Conservation (phyloP, 148 eudicot genomes). For the Camellia granthamiana region DNA sequence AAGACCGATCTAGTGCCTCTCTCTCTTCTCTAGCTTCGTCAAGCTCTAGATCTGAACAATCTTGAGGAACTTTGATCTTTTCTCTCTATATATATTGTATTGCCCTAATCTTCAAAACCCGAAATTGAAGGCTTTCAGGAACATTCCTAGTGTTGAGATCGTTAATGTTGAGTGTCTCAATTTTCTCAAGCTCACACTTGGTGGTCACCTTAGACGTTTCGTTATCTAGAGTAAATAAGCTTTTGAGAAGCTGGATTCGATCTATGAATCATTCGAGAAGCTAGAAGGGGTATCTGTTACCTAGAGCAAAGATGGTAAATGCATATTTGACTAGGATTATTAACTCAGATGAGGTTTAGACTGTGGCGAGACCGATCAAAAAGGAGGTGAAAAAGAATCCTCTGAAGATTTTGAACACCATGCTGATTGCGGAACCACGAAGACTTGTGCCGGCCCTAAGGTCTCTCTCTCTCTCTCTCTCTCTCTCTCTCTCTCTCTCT, state of each 20-base stretch:
- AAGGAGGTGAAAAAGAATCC: constrained; percentile 88
- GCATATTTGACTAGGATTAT: constrained; percentile 80
- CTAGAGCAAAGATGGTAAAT: constrained; percentile 77
- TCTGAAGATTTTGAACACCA: constrained; percentile 67
- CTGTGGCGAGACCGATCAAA: constrained; percentile 75
- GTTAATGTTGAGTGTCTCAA: constrained; percentile 71
- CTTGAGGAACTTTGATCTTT: too few relatives aligned
- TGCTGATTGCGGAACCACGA: constrained; percentile 92
- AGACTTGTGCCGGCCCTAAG: constrained; percentile 97
- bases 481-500: not conserved
- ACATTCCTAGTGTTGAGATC: constrained; percentile 71
- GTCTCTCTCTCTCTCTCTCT: constrained; percentile 11
- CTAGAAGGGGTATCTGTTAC: constrained; percentile 62
- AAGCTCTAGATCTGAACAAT: too few relatives aligned
- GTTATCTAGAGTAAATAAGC: constrained; percentile 82
- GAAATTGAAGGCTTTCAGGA: constrained; percentile 75
- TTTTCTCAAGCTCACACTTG: constrained; percentile 76
- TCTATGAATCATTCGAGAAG: constrained; percentile 80
- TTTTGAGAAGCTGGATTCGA: constrained; percentile 68
- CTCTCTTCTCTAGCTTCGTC: too few relatives aligned
- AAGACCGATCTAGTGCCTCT: too few relatives aligned
- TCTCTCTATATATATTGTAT: too few relatives aligned
- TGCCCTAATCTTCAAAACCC: constrained; percentile 1
- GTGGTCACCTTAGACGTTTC: constrained; percentile 82
- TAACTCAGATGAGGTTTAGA: constrained; percentile 82